Evolutionary conservation across 140 eudicot genomes (phyloP).

Genomic region (Ambrosia hybrid): DNA sequence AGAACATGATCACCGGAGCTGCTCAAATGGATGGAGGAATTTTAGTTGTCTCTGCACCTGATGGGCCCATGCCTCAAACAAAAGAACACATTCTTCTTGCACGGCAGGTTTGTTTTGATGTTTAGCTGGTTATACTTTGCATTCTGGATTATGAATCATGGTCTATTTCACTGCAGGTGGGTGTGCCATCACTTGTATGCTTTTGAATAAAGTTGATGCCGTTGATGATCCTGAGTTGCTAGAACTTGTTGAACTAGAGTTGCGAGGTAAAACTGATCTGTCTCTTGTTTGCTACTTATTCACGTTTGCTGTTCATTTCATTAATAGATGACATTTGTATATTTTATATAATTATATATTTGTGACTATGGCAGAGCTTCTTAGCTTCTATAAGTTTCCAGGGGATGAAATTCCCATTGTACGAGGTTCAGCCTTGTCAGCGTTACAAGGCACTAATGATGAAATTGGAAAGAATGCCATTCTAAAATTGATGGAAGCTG

Average conservation of each 20-base stretch:
- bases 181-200: slow-evolving; percentile 86
- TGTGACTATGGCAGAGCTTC: slow-evolving; percentile 59
- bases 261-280: slow-evolving; percentile 49
- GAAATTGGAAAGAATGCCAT: slow-evolving; percentile 87
- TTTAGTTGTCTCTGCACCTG: slow-evolving; percentile 68
- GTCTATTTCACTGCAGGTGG: slow-evolving; percentile 45
- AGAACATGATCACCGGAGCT: slow-evolving; percentile 98
- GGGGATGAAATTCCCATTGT: slow-evolving; percentile 96
- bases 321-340: background rate
- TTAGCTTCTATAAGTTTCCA: slow-evolving; percentile 87
- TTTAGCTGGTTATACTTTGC: slow-evolving; percentile 5
- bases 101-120: slow-evolving; percentile 52
- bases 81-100: slow-evolving; percentile 74
- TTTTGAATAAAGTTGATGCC: slow-evolving; percentile 83
- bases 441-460: slow-evolving; percentile 82
- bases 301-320: background rate
- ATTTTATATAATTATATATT: background rate
- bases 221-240: slow-evolving; percentile 86
- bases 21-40: slow-evolving; percentile 96
- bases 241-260: slow-evolving; percentile 90
- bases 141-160: background rate
- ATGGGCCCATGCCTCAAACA: slow-evolving; percentile 77
- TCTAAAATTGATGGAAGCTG: slow-evolving; percentile 87
- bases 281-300: background rate
- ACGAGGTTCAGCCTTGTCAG: slow-evolving; percentile 82